Conservation (phyloP, 2,329 filamentous ascomycete genomes). For the Myriosclerotinia scirpicola region DNA sequence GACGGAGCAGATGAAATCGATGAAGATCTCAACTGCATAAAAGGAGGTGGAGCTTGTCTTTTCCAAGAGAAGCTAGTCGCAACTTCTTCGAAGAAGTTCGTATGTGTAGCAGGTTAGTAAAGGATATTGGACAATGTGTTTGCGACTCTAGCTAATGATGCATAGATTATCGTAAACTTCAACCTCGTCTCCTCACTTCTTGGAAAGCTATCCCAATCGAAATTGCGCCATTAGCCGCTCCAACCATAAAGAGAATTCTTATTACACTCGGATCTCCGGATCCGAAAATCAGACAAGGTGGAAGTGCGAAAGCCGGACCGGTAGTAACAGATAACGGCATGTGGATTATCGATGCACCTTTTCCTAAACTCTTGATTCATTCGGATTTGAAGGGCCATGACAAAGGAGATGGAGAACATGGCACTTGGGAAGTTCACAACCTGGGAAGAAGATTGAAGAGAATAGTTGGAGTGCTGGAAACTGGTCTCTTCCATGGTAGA, state of each 20-base stretch:
- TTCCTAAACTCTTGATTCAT: conserved; percentile 68
- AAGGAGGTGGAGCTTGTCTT: conserved; percentile 94
- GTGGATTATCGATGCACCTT: conserved; percentile 91
- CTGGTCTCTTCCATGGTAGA: conserved; percentile 82
- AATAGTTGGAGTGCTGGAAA: conserved; percentile 85
- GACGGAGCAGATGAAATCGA: conserved; percentile 98
- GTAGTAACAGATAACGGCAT: conserved; percentile 84
- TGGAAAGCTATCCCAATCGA: conserved; percentile 94
- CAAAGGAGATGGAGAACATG: conserved; percentile 57
- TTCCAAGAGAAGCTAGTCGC: conserved; percentile 98
- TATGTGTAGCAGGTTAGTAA: conserved; percentile 74
- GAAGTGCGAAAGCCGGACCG: conserved; percentile 76
- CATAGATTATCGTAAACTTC: conserved; percentile 88
- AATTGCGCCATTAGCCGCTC: conserved; percentile 80
- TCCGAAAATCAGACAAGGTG: conserved; percentile 70
- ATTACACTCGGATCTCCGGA: conserved; percentile 68
- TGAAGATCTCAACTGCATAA: conserved; percentile 92
- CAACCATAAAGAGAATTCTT: conserved; percentile 73
- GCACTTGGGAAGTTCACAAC: conserved; percentile 76
- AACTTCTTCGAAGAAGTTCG: conserved; percentile 76
- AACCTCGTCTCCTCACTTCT: conserved; percentile 66
- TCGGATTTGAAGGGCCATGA: conserved; percentile 49
- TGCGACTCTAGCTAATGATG: background rate
- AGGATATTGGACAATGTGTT: background rate
- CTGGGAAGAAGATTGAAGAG: conserved; percentile 74